Evolutionary conservation across 139 green algal genomes (phyloP).

Genomic region (Chlamydomonas sp.): DNA sequence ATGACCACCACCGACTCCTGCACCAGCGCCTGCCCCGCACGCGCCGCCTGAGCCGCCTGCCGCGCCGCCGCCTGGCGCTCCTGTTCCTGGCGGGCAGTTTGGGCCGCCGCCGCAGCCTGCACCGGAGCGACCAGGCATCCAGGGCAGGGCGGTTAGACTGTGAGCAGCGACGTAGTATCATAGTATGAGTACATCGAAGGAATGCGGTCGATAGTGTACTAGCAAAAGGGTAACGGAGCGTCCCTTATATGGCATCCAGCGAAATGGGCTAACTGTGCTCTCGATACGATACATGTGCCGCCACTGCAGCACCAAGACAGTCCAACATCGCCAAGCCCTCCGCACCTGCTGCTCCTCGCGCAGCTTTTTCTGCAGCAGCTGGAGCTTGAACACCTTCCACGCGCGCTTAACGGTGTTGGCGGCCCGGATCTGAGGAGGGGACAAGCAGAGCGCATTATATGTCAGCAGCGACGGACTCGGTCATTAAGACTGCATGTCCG

Average conservation of each 20-base stretch:
- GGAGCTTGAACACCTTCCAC: background rate
- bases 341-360: constrained; percentile 1
- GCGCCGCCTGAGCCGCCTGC: constrained; percentile 13
- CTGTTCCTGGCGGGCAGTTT: background rate
- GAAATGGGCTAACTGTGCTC: background rate
- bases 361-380: background rate
- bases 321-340: background rate
- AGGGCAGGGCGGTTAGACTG: too few relatives aligned
- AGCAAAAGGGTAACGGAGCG: too few relatives aligned
- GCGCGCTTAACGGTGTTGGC: constrained; percentile 20
- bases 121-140: background rate
- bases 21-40: constrained; percentile 38
- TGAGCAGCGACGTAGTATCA: too few relatives aligned
- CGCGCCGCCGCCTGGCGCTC: background rate
- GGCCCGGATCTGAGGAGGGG: constrained; percentile 5
- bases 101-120: background rate
- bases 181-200: too few relatives aligned
- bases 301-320: background rate
- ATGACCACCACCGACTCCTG: constrained; percentile 36
- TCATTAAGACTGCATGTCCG: too few relatives aligned
- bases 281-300: too few relatives aligned
- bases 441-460: too few relatives aligned
- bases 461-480: too few relatives aligned
- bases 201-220: too few relatives aligned
- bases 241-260: too few relatives aligned